Evolutionary conservation across 192 early-diverging fungal species (phyloP).

Genomic region (Linderina pennispora): DNA sequence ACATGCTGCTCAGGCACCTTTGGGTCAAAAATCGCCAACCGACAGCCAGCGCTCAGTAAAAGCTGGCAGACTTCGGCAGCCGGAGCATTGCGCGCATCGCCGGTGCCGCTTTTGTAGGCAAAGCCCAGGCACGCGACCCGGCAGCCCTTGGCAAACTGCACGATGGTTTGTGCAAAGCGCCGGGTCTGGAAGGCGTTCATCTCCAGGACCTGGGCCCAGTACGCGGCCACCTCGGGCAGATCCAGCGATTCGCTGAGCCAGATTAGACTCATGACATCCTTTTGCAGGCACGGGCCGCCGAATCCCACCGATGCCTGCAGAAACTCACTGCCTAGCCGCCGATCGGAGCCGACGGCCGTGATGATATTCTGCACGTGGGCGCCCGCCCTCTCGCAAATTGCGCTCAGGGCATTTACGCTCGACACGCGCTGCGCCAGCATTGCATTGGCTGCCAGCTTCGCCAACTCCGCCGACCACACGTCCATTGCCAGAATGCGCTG

Average conservation of each 20-base stretch:
- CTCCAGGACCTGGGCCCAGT: slow-evolving; percentile 86
- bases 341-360: slow-evolving; percentile 81
- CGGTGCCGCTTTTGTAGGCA: slow-evolving; percentile 93
- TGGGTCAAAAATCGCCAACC: slow-evolving; percentile 81
- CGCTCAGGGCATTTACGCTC: slow-evolving; percentile 82
- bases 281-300: slow-evolving; percentile 94
- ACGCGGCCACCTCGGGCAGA: slow-evolving; percentile 84
- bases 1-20: slow-evolving; percentile 66
- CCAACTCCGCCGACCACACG: slow-evolving; percentile 92
- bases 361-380: slow-evolving; percentile 87
- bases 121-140: slow-evolving; percentile 80
- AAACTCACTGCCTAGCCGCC: slow-evolving; percentile 84
- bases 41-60: slow-evolving; percentile 72
- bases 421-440: slow-evolving; percentile 92
- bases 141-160: slow-evolving; percentile 68
- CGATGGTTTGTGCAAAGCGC: slow-evolving; percentile 71
- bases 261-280: slow-evolving; percentile 88
- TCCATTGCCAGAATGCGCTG: slow-evolving; percentile 86
- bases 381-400: slow-evolving; percentile 93
- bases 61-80: slow-evolving; percentile 80
- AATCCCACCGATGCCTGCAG: slow-evolving; percentile 90
- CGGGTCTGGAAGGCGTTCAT: slow-evolving; percentile 92
- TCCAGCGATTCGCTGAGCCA: slow-evolving; percentile 79
- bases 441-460: slow-evolving; percentile 91
- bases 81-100: slow-evolving; percentile 88